Evolutionary conservation across 2,329 filamentous ascomycete species (phyloP).

Genomic region (Aureobasidium sp.): DNA sequence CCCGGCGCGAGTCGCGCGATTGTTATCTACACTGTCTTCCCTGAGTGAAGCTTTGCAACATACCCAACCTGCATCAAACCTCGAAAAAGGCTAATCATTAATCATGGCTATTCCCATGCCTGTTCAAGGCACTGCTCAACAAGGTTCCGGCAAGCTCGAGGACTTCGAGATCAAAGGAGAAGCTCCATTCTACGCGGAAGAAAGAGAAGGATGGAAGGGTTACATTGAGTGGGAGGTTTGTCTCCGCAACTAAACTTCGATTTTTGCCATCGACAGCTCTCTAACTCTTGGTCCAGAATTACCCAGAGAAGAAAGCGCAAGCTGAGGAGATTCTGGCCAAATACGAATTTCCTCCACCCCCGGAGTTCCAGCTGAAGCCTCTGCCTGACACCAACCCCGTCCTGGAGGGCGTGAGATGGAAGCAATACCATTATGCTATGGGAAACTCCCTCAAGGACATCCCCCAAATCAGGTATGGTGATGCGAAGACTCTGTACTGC

Average conservation of each 20-base stretch:
- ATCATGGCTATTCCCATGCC: background rate
- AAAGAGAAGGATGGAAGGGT: conserved; percentile 36
- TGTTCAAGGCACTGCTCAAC: background rate
- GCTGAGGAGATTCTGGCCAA: conserved; percentile 47
- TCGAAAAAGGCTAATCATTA: background rate
- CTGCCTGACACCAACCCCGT: conserved; percentile 36
- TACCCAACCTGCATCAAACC: no score
- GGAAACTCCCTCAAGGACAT: conserved; percentile 32
- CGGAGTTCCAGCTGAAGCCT: conserved; percentile 35
- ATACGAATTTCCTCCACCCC: conserved; percentile 41
- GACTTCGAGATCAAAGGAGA: background rate
- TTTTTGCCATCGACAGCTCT: background rate
- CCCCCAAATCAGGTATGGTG: conserved; percentile 39
- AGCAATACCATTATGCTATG: conserved; percentile 37
- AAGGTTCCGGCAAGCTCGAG: background rate
- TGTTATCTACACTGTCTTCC: background rate
- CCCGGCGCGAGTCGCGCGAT: background rate
- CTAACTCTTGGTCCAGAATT: conserved; percentile 29
- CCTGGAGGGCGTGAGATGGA: conserved; percentile 38
- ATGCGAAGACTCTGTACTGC: background rate
- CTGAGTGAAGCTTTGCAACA: no score
- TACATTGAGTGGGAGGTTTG: conserved; percentile 58
- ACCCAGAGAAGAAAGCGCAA: conserved; percentile 56
- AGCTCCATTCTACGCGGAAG: conserved; percentile 31
- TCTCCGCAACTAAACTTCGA: background rate